Evolutionary conservation across 352 stramenopile species (phyloP), one percentile per base, ranked within the genome.

Genomic region (Pythium scleroteichum): DNA sequence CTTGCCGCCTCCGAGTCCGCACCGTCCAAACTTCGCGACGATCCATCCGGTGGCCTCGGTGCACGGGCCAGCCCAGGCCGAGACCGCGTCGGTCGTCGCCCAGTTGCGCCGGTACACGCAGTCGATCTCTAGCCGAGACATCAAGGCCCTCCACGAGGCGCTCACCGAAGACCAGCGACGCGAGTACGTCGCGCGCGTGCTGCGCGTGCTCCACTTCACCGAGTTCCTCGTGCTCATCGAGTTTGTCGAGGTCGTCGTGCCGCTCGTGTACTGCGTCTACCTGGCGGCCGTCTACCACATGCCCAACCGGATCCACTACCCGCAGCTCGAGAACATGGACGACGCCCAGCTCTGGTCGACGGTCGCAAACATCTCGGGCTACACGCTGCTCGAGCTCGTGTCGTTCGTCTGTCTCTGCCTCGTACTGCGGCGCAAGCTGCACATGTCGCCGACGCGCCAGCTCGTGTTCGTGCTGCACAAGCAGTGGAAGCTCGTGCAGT

Each of bases 381-480:
- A 78, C 52, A 51, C 60, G 2, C 10, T 44, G 14, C 58, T 85
- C 4, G 68, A 82, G 64, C 35, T 79, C 7, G 42, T 53, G 5
- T 73, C 71, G 2, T 61, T 82, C 3, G 17, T 73, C 14, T 27
- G 41, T 0, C 50, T 82, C 2, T 60, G 62, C n/a, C 4, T 44
- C 1, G 40, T 73, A 16, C 26, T 82, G 4, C 38, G 75, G 5
- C 59, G 65, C 9, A 69, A 68, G 44, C 68, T 71, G n/a, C 39
- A 39, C 5, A 22, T 82, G 0, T 64, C 53, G 4, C 33, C 65
- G 8, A 44, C 77, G 6, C 53, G 62, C 7, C 68, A 76, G 14
- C 55, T 82, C 2, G 62, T 54, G 16, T 82, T 82, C 19, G 71
- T 79, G 12, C 42, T 82, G 23, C 53, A 72, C 40, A 72, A 55